phyloP scores from a whole-genome alignment of 176 grass and related monocot genomes.

The Pontederia crassipes region DNA sequence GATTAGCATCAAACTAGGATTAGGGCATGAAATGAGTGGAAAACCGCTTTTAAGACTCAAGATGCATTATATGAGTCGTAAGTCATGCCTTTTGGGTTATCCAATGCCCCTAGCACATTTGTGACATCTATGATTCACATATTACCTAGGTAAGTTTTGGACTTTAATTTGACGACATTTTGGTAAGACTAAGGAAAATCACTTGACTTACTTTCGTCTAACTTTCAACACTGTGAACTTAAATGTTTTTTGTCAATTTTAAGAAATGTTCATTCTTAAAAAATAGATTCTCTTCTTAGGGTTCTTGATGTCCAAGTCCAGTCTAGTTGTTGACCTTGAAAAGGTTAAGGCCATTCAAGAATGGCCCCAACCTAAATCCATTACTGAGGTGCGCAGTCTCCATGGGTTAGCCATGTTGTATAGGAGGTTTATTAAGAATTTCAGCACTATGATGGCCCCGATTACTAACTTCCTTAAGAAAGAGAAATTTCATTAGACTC shows the following conservation, averaged over 20 bases:
- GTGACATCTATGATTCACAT: not conserved
- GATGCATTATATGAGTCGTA: not conserved
- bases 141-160: not conserved
- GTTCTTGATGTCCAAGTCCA: not conserved
- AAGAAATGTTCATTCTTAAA: not conserved
- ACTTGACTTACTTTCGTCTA: not conserved
- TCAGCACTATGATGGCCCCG: not conserved
- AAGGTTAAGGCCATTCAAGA: not conserved
- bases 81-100: not conserved
- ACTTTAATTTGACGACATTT: not conserved
- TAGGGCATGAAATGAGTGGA: not conserved
- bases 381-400: not conserved
- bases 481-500: not conserved
- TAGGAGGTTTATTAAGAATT: not conserved
- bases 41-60: not conserved
- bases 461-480: not conserved
- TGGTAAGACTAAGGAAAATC: not conserved
- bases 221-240: not conserved
- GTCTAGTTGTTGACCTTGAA: not conserved
- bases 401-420: not conserved
- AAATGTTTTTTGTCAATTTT: not conserved
- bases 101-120: not conserved
- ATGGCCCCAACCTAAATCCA: not conserved
- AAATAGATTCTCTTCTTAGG: not conserved
- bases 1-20: not conserved